Percentiles rank a stretch among this genome's conserved stretches.
Conservation (phyloP, 306 rosid genomes). For the Quercus aquifolioides region DNA sequence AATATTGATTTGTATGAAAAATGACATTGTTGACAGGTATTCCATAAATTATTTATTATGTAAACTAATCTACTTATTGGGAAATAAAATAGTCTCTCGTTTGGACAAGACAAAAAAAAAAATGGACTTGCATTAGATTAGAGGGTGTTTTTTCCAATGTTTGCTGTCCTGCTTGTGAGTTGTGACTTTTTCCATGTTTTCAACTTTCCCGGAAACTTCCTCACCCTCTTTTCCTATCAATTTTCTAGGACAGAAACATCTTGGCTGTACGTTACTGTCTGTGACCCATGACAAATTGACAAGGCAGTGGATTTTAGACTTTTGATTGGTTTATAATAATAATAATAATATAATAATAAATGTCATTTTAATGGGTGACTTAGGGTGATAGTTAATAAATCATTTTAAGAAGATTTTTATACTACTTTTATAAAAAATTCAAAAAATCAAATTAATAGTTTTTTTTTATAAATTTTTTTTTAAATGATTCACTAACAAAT, state of each 20-base stretch:
- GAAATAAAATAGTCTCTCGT: not conserved
- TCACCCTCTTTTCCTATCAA: not conserved
- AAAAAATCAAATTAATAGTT: accelerated
- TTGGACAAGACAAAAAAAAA: not conserved
- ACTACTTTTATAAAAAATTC: accelerated
- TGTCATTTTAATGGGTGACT: accelerated
- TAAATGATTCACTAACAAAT: no score
- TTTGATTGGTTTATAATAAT: not conserved
- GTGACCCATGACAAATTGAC: not conserved
- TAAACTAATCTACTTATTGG: not conserved
- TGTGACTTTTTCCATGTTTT: not conserved
- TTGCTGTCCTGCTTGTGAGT: not conserved
- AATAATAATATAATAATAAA: no score
- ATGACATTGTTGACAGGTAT: not conserved
- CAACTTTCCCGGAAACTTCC: conserved; percentile 1
- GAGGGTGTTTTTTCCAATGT: not conserved
- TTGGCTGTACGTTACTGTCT: not conserved
- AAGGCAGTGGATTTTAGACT: not conserved
- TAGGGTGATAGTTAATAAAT: accelerated
- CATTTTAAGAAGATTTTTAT: accelerated
- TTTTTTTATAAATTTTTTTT: no score
- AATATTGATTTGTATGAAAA: not conserved
- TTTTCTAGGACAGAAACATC: not conserved
- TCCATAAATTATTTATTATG: not conserved
- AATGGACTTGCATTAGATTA: not conserved